Conservation (phyloP, 371 early-diverging fungal genomes). For the Gilbertella persicaria region DNA sequence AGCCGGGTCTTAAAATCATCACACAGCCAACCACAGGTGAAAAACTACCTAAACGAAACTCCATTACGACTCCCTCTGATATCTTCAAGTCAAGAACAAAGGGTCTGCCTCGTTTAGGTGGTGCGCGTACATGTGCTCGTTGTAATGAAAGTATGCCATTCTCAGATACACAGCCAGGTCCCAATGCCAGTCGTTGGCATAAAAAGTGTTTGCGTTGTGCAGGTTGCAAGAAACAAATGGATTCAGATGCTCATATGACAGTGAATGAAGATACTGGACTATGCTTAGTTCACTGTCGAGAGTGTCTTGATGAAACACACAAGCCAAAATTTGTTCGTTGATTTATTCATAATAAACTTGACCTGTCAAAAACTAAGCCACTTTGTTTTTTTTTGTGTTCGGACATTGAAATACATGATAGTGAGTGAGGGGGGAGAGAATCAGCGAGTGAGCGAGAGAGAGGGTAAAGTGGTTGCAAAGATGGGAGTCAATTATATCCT, state of each 20-base stretch:
- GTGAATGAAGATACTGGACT: conserved; percentile 29
- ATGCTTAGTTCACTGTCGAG: conserved; percentile 49
- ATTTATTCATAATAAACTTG: background rate
- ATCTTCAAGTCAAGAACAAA: conserved; percentile 25
- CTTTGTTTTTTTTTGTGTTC: too few species aligned
- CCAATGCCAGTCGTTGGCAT: conserved; percentile 56
- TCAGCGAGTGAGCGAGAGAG: too few species aligned
- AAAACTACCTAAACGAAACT: background rate
- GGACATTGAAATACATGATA: too few species aligned
- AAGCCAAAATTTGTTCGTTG: conserved; percentile 30
- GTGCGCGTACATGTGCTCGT: conserved; percentile 49
- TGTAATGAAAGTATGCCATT: conserved; percentile 51
- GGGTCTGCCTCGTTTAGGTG: conserved; percentile 50
- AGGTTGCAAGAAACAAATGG: conserved; percentile 53
- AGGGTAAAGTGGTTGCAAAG: background rate
- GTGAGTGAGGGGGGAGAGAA: too few species aligned
- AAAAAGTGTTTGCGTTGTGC: conserved; percentile 54
- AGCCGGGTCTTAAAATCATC: background rate
- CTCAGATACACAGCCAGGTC: conserved; percentile 53
- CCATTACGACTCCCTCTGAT: conserved; percentile 19
- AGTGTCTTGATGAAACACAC: conserved; percentile 34
- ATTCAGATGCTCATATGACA: conserved; percentile 52
- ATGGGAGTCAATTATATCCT: conserved; percentile 18
- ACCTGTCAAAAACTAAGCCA: too few species aligned
- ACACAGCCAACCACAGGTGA: background rate